phyloP scores from a whole-genome alignment of 371 early-diverging fungal species.

The Lichtheimia ramosa region DNA sequence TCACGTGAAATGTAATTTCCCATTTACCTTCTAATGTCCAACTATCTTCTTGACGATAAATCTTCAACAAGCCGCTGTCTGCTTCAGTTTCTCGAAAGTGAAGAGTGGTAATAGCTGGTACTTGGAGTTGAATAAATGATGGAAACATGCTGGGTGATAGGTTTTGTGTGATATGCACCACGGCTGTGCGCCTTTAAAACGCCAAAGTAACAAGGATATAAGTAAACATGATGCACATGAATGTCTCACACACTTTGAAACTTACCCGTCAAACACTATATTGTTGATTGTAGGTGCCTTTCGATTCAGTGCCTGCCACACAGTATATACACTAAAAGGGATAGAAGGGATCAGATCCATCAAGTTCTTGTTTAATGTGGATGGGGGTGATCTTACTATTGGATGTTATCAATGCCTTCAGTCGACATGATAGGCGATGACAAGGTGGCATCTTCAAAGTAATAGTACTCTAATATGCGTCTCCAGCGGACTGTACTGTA shows the following conservation, averaged over 20 bases:
- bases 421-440: constrained; percentile 59
- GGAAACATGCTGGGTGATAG: constrained; percentile 56
- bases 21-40: constrained; percentile 53
- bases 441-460: constrained; percentile 36
- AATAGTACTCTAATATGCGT: constrained; percentile 44
- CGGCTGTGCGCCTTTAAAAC: constrained; percentile 46
- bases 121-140: constrained; percentile 35
- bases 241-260: background rate
- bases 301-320: constrained; percentile 63
- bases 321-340: constrained; percentile 51
- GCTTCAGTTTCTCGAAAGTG: constrained; percentile 44
- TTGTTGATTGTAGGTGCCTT: constrained; percentile 55
- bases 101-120: constrained; percentile 51
- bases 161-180: constrained; percentile 47
- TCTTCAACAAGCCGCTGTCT: constrained; percentile 41
- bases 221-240: background rate
- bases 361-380: background rate
- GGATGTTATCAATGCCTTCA: constrained; percentile 57
- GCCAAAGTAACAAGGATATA: background rate
- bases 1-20: constrained; percentile 1
- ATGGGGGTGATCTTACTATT: constrained; percentile 29
- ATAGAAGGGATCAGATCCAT: background rate
- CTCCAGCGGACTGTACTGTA: constrained; percentile 39
- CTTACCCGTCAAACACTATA: constrained; percentile 59
- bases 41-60: constrained; percentile 54